Evolutionary conservation across 192 early-diverging fungal genomes (phyloP), one percentile per base, ranked within the genome.

Genomic region (Gonapodya prolifera): DNA sequence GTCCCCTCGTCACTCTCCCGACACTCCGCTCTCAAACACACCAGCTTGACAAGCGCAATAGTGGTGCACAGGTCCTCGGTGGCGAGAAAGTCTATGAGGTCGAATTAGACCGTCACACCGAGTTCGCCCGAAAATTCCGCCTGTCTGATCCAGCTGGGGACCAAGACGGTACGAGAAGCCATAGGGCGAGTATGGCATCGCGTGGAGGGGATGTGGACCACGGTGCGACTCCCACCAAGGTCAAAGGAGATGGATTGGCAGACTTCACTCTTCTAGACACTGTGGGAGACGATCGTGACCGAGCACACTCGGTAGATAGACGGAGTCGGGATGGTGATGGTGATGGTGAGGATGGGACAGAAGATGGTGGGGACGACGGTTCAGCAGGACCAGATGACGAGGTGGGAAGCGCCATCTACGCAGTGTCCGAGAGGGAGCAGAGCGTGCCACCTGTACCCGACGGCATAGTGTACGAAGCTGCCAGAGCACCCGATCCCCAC

Each of bases 81-180:
- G 77, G 86, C 18, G 94, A 97, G 79, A 82, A 86, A 35, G 85
- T 87, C 34, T 87, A 93, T 34, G 96, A 96, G 79, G 79, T 97
- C 69, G 91, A 94, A 79, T 82, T 97, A 13, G 94, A 96, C 81
- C 89, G 93, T 35, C 88, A 92, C 76, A 94, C 92, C 1, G 82
- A 86, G 30, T 94, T 94, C 70, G 78, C 45, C 8, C 45, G 8
- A 8, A 8, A 23, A 8, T 16, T 16, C 23, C 45, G 23, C 23
- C 45, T 16, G 8, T 61, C 45, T 23, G 45, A 61, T 8, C 45
- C 45, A 16, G 23, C 8, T 61, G 45, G 45, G 23, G 8, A 16
- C 23, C 45, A 16, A 8, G 45, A 61, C 45, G 8, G 8, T 8
- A 61, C 23, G 45, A 8, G 45, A 23, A 23, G 45, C 8, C 23